Conservation (phyloP, 192 early-diverging fungal genomes). For the Coemansia sp. region DNA sequence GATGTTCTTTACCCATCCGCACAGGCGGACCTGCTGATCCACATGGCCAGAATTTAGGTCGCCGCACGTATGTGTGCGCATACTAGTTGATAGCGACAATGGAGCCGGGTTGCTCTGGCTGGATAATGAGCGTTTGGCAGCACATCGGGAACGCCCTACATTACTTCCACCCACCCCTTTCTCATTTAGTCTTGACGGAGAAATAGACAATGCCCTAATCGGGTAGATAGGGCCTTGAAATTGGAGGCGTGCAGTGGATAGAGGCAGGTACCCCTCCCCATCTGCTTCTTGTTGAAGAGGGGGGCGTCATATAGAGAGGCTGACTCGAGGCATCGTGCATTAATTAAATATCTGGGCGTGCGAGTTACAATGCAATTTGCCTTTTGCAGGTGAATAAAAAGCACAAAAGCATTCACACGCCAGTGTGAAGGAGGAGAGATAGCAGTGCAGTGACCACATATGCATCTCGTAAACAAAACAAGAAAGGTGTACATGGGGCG, state of each 20-base stretch:
- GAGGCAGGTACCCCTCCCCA: conserved; percentile 8
- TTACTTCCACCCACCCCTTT: neutral
- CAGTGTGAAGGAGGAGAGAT: neutral
- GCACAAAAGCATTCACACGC: neutral
- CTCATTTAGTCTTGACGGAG: neutral
- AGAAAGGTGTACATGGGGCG: neutral
- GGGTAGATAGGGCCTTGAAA: conserved; percentile 7
- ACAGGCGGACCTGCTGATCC: conserved; percentile 66
- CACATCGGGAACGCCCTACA: conserved; percentile 8
- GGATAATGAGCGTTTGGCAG: neutral
- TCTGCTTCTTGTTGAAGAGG: neutral
- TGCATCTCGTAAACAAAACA: conserved; percentile 3
- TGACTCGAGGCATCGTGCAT: neutral
- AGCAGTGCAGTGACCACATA: conserved; percentile 4
- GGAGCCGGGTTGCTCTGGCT: conserved; percentile 2
- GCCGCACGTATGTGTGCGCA: conserved; percentile 79
- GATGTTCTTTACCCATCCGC: conserved; percentile 69
- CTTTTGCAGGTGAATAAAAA: neutral
- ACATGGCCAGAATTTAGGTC: conserved; percentile 60
- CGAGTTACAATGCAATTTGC: conserved; percentile 1
- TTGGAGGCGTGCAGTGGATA: conserved; percentile 4
- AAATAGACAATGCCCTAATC: neutral
- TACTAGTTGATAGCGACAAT: conserved; percentile 26
- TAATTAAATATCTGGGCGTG: conserved; percentile 3
- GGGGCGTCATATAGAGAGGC: neutral